A percentile compares a stretch with the other conserved stretches of the same genome.
Conservation (phyloP, 306 rosid genomes). For the Sophora flavescens region DNA sequence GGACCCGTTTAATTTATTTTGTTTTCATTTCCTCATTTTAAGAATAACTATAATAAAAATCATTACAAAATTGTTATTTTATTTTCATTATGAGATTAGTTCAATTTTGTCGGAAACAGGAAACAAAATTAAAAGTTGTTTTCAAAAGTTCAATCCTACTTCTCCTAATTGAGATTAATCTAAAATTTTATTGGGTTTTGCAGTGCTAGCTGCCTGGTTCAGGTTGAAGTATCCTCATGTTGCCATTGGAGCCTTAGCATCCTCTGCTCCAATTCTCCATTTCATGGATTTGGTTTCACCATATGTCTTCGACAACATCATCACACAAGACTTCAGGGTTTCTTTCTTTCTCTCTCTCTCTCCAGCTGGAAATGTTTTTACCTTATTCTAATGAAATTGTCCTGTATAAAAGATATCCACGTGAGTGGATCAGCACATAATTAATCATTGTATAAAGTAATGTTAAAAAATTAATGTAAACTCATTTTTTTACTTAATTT, state of each 20-base stretch:
- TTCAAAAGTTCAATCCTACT: background rate
- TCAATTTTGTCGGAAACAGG: too few relatives aligned
- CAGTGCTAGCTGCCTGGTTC: slow-evolving; percentile 94
- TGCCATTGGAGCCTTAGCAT: slow-evolving; percentile 84
- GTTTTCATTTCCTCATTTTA: too few relatives aligned
- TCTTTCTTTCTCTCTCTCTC: slow-evolving; percentile 28
- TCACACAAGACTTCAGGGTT: slow-evolving; percentile 82
- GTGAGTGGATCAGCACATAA: slow-evolving; percentile 9
- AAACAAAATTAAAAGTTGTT: too few relatives aligned
- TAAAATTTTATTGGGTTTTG: slow-evolving; percentile 12
- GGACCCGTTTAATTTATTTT: too few relatives aligned
- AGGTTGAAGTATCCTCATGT: slow-evolving; percentile 85
- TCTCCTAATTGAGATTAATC: background rate
- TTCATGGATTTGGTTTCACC: slow-evolving; percentile 71
- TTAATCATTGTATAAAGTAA: background rate
- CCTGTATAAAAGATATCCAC: background rate
- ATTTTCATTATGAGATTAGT: too few relatives aligned
- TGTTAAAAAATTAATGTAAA: background rate
- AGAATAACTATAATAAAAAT: too few relatives aligned
- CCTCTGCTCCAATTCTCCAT: slow-evolving; percentile 87
- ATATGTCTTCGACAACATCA: slow-evolving; percentile 53
- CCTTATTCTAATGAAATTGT: background rate
- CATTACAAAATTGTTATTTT: too few relatives aligned
- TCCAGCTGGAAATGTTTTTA: background rate
- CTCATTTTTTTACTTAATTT: background rate